Base-by-base conservation (phyloP, 139 green algal genomes). In the Edaphochlamys debaryana region DNA sequence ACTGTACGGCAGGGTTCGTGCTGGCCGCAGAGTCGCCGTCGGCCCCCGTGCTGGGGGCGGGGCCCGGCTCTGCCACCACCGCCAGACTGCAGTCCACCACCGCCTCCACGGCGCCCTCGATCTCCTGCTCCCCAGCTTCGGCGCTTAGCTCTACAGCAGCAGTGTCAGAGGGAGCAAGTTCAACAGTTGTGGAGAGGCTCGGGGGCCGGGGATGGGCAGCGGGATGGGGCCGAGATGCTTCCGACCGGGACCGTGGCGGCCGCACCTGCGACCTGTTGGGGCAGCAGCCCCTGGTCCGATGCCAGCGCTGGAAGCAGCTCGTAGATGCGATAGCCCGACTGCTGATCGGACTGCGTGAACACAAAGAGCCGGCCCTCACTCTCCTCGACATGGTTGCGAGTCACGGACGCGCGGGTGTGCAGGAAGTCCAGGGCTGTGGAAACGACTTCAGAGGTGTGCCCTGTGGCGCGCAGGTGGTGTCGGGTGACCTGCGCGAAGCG, bases 321-420 rank as follows among this genome's bases (percentile, higher is more conserved):
- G 36, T 72, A 74, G 32, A 74, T 22, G 62, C 40, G 42, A 29
- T 72, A 63, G 25, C 50, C 69, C 15, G 56, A 27, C 0, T 6
- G 45, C 2, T 38, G 36, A 9, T 85, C 48, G 22, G 56, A 52
- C 72, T 82, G 63, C 15, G 85, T 79, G 30, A 85, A 80, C 20
- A 83, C 27, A 40, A 88, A 88, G 17, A 86, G 56, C 13, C 79
- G 72, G 50, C 83, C 82, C 30, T 73, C 71, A 56, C 83, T 88
- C 60, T 78, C 42, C 8, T 87, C 22, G 19, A 91, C 38, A 60
- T 88, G 87, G 87, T 91, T 91, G 3, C 74, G 83, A 54, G 88
- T 69, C 20, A 87, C 83, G 20, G 83, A 79, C 9, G 87, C 79
- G 13, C 62, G 74, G 4, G 83, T 91, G 79, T 87, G 87, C 38